Base-by-base conservation (phyloP, 129 eudicot genomes). In the Artemisia annua region DNA sequence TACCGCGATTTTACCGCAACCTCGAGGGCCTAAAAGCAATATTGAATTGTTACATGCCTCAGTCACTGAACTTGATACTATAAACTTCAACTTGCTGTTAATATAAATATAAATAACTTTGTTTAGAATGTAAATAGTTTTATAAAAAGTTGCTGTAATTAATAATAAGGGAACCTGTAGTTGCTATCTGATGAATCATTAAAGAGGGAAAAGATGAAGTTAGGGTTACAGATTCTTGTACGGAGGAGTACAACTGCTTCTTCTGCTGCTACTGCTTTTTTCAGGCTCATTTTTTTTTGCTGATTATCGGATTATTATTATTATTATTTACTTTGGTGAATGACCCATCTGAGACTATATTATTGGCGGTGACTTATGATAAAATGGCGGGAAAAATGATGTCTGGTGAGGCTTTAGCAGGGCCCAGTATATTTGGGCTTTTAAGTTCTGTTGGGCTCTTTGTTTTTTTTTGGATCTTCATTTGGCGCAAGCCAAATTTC, bases 11-110 rank as follows among this genome's bases (percentile, higher is more conserved):
- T 94, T 90, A 18, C 99, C 99, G 28, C 99, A 94, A 32, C 97
- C 99, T 4, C 99, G 97, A 30, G 99, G 99, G 18, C 99, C 99
- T 11, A 94, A 82, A 63, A 94, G 96, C 81, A 94, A 70, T 54
- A 85, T 81, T 7, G 99, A 94, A 80, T 90, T 94, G 71, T 90
- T 94, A 77, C 93, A 86, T 71, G 97, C 92, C 80, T 94, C 99
- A 16, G 93, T 86, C 14, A 94, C 79, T 15, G 99, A 94, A 71
- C 96, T 87, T 56, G 98, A 84, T 54, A 94, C 67, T 16, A 88
- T 82, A 69, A 84, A 94, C 74, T 90, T 94, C 91, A 94, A 83
- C 66, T 94, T 94, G 76, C 98, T 94, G 85, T 20, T 20, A 20
- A 20, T 20, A 20, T 20, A 20, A 20, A n/a, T n/a, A n/a, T n/a